Evolutionary conservation across 1,139 yeast genomes (phyloP).

Genomic region (Geotrichum candidum): DNA sequence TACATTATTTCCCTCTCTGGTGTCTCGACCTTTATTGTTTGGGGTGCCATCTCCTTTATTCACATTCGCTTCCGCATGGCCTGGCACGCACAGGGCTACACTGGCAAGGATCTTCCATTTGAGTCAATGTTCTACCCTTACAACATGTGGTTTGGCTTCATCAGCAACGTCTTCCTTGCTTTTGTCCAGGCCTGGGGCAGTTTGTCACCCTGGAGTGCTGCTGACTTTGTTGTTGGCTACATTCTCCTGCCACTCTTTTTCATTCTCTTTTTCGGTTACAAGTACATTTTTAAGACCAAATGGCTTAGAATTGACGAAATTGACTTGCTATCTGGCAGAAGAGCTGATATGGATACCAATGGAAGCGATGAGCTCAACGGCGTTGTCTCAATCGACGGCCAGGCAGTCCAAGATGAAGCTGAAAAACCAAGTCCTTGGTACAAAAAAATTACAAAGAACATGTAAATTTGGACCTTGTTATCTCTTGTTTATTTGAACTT

Average conservation of each 20-base stretch:
- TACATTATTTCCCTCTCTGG: slow-evolving; percentile 80
- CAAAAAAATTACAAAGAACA: slow-evolving; percentile 13
- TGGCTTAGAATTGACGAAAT: slow-evolving; percentile 41
- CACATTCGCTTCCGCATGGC: slow-evolving; percentile 51
- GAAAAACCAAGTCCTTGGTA: slow-evolving; percentile 4
- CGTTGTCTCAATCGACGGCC: slow-evolving; percentile 6
- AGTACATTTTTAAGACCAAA: slow-evolving; percentile 40
- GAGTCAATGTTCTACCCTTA: slow-evolving; percentile 50
- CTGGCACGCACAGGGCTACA: slow-evolving; percentile 44
- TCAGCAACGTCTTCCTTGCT: slow-evolving; percentile 49
- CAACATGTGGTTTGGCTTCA: slow-evolving; percentile 47
- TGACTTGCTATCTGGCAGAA: slow-evolving; percentile 41
- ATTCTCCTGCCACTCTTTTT: slow-evolving; percentile 55
- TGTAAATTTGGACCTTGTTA: not conserved
- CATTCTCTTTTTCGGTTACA: slow-evolving; percentile 41
- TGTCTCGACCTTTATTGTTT: slow-evolving; percentile 49
- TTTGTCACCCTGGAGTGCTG: slow-evolving; percentile 55
- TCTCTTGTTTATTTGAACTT: not conserved
- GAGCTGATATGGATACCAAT: slow-evolving; percentile 29
- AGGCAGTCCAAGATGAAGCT: not conserved
- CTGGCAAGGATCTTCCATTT: slow-evolving; percentile 48
- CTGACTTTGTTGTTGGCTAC: slow-evolving; percentile 59
- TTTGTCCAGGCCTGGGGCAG: slow-evolving; percentile 66
- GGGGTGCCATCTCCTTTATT: slow-evolving; percentile 46
- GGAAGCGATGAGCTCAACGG: slow-evolving; percentile 1